These are phyloP conservation scores for Trichoderma arundinaceum DNA, from an alignment of 2,329 filamentous ascomycete species.

Conservation along the genomic window DNA sequence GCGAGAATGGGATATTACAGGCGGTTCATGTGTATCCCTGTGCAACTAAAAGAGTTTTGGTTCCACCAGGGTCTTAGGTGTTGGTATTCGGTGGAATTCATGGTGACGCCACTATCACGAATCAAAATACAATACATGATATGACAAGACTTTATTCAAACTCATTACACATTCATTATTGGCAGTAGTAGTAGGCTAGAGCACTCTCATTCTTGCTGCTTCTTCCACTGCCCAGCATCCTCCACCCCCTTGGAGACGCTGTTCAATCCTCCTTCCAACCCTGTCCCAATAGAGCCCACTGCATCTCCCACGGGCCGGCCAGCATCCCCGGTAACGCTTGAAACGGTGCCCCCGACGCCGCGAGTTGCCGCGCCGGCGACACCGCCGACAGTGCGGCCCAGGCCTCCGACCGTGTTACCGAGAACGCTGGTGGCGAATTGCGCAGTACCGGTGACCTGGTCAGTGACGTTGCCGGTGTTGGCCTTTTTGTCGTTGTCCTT, in stretches of 20 bases:
- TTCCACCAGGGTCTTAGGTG: background rate
- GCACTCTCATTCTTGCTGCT: slow-evolving; percentile 36
- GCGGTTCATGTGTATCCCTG: background rate
- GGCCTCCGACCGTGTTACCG: slow-evolving; percentile 50
- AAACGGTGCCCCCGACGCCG: slow-evolving; percentile 62
- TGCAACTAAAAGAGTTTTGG: background rate
- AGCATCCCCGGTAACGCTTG: slow-evolving; percentile 57
- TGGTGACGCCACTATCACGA: background rate
- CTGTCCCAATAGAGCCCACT: slow-evolving; percentile 57
- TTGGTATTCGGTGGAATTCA: background rate
- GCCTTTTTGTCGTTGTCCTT: slow-evolving; percentile 37
- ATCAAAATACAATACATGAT: slow-evolving; percentile 1
- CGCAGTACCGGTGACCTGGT: slow-evolving; percentile 44
- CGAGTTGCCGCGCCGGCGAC: slow-evolving; percentile 59
- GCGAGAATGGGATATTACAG: background rate
- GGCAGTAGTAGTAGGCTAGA: background rate
- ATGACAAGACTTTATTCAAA: background rate
- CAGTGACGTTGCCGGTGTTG: slow-evolving; percentile 36
- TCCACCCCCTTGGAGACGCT: slow-evolving; percentile 60
- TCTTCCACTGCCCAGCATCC: slow-evolving; percentile 64
- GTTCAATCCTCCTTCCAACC: slow-evolving; percentile 57
- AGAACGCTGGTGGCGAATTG: slow-evolving; percentile 50
- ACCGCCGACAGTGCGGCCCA: slow-evolving; percentile 49
- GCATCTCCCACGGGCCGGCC: slow-evolving; percentile 63
- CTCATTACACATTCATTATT: background rate